Conservation (phyloP, 768 basidiomycete genomes). For the Galerina marginata region DNA sequence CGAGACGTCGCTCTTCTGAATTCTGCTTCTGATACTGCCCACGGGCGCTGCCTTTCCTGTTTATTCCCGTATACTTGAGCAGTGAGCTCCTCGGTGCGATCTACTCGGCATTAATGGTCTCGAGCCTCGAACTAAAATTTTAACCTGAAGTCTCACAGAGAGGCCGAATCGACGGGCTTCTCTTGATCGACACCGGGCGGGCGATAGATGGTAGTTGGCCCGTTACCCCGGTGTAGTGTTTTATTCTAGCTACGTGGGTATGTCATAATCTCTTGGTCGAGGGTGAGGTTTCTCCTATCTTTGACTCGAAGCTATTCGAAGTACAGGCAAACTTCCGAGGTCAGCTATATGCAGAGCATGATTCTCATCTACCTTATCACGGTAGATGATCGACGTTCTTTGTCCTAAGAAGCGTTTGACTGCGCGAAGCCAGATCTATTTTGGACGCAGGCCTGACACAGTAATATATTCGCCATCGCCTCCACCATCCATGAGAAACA, state of each 20-base stretch:
- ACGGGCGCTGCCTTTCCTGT: too few species aligned
- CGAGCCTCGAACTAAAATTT: neutral
- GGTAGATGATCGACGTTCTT: too few species aligned
- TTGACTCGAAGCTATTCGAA: neutral
- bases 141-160: neutral
- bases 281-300: neutral
- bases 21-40: too few species aligned
- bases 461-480: neutral
- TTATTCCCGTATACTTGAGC: too few species aligned
- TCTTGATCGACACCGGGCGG: slow-evolving; percentile 8
- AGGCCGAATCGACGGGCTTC: neutral
- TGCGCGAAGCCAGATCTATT: neutral
- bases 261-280: neutral
- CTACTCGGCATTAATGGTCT: neutral
- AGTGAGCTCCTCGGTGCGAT: too few species aligned
- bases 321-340: too few species aligned
- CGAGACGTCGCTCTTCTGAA: too few species aligned
- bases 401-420: neutral
- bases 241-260: neutral
- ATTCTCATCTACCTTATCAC: too few species aligned
- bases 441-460: neutral
- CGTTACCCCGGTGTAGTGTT: neutral
- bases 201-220: neutral
- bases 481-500: slow-evolving; percentile 2
- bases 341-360: too few species aligned